Evolutionary conservation across 768 basidiomycete genomes (phyloP).

Genomic region (Suillus brevipes): DNA sequence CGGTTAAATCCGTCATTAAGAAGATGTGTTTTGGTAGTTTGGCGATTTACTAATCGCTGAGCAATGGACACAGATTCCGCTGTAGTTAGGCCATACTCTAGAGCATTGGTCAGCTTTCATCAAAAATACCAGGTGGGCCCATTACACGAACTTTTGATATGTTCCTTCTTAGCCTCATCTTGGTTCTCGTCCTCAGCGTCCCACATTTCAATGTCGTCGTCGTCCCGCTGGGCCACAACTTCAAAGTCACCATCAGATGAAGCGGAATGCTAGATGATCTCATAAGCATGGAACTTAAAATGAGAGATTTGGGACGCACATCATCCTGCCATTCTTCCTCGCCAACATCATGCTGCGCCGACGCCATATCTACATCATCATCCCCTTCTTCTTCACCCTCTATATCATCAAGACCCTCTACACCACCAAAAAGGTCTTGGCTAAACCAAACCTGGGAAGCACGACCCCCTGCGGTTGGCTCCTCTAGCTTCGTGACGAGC

Average conservation of each 20-base stretch:
- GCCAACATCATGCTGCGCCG: slow-evolving; percentile 33
- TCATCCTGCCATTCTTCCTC: slow-evolving; percentile 30
- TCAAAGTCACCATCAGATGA: slow-evolving; percentile 63
- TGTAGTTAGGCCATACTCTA: slow-evolving; percentile 82
- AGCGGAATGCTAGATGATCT: slow-evolving; percentile 15
- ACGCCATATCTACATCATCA: slow-evolving; percentile 25
- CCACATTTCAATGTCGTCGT: slow-evolving; percentile 72
- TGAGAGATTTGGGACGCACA: slow-evolving; percentile 20
- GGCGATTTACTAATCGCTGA: slow-evolving; percentile 85
- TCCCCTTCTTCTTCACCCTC: slow-evolving; percentile 39
- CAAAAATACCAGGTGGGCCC: neutral
- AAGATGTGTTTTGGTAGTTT: slow-evolving; percentile 84
- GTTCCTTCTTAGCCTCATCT: slow-evolving; percentile 63
- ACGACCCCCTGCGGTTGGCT: slow-evolving; percentile 41
- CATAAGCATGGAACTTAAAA: slow-evolving; percentile 12
- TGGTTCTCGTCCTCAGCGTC: slow-evolving; percentile 77
- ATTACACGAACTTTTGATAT: slow-evolving; percentile 60
- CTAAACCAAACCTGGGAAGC: slow-evolving; percentile 93
- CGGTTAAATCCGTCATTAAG: slow-evolving; percentile 96
- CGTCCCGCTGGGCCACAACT: slow-evolving; percentile 59
- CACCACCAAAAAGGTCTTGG: slow-evolving; percentile 82
- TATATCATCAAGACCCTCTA: slow-evolving; percentile 45
- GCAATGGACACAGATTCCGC: slow-evolving; percentile 91
- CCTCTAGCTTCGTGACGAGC: slow-evolving; percentile 49
- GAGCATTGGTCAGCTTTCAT: slow-evolving; percentile 6